These are phyloP conservation scores for Suillus spraguei DNA, from an alignment of 768 basidiomycete genomes.

Conservation along the genomic window DNA sequence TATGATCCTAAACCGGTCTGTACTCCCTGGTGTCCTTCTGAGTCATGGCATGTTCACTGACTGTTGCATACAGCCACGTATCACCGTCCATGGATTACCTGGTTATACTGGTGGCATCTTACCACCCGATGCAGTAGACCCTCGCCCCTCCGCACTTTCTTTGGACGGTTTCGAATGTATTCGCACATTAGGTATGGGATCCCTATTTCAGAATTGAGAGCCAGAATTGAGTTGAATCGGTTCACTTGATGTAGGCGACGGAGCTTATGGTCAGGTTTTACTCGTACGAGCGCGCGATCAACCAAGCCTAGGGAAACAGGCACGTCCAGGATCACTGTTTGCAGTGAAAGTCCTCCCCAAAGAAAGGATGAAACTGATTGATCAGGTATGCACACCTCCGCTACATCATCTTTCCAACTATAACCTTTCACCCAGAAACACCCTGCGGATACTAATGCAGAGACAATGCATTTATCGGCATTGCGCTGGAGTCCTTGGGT, in stretches of 20 bases:
- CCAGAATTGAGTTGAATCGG: background rate
- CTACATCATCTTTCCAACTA: slow-evolving; percentile 6
- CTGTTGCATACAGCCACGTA: slow-evolving; percentile 21
- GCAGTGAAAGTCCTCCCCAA: slow-evolving; percentile 50
- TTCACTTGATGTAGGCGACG: slow-evolving; percentile 39
- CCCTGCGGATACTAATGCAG: slow-evolving; percentile 38
- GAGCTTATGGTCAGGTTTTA: slow-evolving; percentile 44
- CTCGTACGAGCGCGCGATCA: slow-evolving; percentile 40
- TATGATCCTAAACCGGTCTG: background rate
- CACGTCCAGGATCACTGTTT: slow-evolving; percentile 40
- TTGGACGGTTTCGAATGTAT: slow-evolving; percentile 46
- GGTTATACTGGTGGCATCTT: slow-evolving; percentile 16
- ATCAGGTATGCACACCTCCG: slow-evolving; percentile 26
- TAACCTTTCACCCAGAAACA: slow-evolving; percentile 21
- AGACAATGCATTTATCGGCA: slow-evolving; percentile 41
- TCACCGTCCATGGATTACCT: slow-evolving; percentile 15
- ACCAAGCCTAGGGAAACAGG: slow-evolving; percentile 30
- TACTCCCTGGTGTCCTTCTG: background rate
- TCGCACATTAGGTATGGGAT: slow-evolving; percentile 42
- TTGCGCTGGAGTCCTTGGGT: slow-evolving; percentile 60
- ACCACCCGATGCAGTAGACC: slow-evolving; percentile 30
- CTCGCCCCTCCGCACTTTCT: slow-evolving; percentile 39
- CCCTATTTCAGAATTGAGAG: background rate
- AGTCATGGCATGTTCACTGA: background rate
- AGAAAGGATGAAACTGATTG: slow-evolving; percentile 34